Percentiles rank a stretch among this genome's conserved stretches.
phyloP scores from a whole-genome alignment of 257 asterid species.

The Fraxinus anomala region DNA sequence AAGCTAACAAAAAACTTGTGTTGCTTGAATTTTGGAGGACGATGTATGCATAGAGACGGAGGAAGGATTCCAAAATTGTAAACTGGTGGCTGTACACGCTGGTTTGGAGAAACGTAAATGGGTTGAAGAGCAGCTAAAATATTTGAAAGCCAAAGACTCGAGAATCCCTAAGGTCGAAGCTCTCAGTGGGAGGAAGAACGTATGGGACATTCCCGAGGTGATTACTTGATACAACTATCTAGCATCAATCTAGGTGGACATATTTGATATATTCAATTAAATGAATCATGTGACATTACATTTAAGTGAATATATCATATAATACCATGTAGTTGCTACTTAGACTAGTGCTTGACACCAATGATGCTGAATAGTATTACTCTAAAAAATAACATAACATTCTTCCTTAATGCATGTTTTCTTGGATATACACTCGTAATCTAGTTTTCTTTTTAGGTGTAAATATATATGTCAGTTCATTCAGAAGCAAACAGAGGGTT shows the following conservation, averaged over 20 bases:
- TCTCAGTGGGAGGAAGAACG: constrained; percentile 80
- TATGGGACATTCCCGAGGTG: constrained; percentile 85
- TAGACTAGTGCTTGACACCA: too few species aligned
- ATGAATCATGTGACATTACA: too few species aligned
- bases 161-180: constrained; percentile 79
- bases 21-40: constrained; percentile 45
- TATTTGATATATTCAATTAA: too few species aligned
- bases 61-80: constrained; percentile 61
- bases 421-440: too few species aligned
- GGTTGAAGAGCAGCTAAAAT: constrained; percentile 59
- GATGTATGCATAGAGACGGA: constrained; percentile 65
- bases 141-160: constrained; percentile 74
- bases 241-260: too few species aligned
- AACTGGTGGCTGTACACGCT: constrained; percentile 81
- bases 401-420: background rate
- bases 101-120: constrained; percentile 71
- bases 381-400: background rate
- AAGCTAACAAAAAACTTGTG: background rate
- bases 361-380: too few species aligned
- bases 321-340: too few species aligned
- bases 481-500: too few species aligned
- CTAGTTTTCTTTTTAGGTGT: background rate
- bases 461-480: too few species aligned
- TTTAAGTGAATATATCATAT: too few species aligned
- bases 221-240: constrained; percentile 12